phyloP scores from a whole-genome alignment of 768 basidiomycete genomes.

The Cytidiella melzeri region DNA sequence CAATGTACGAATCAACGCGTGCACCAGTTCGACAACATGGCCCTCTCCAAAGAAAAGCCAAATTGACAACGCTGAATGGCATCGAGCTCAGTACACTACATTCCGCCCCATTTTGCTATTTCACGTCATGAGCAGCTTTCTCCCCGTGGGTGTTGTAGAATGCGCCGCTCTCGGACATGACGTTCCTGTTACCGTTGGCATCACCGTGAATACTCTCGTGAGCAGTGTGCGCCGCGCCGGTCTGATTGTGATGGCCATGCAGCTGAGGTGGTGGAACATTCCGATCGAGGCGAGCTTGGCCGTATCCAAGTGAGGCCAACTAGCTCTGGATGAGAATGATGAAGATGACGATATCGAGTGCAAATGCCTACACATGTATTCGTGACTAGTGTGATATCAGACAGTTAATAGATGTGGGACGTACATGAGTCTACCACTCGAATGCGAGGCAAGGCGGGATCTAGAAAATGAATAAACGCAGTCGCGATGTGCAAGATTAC shows the following conservation, averaged over 20 bases:
- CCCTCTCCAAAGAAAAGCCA: slow-evolving; percentile 66
- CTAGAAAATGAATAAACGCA: slow-evolving; percentile 79
- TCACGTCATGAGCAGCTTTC: slow-evolving; percentile 1
- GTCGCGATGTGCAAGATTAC: slow-evolving; percentile 64
- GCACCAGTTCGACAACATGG: slow-evolving; percentile 66
- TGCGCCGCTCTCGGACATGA: slow-evolving; percentile 4
- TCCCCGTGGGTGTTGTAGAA: not conserved
- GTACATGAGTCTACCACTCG: slow-evolving; percentile 71
- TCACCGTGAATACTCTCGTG: slow-evolving; percentile 29
- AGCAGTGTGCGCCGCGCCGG: slow-evolving; percentile 67
- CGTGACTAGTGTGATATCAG: not conserved
- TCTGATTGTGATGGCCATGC: slow-evolving; percentile 58
- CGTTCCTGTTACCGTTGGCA: slow-evolving; percentile 2
- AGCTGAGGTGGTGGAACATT: slow-evolving; percentile 53
- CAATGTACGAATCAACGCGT: slow-evolving; percentile 73
- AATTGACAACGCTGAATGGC: slow-evolving; percentile 25
- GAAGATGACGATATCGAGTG: slow-evolving; percentile 72
- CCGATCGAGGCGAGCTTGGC: slow-evolving; percentile 64
- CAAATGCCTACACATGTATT: slow-evolving; percentile 60
- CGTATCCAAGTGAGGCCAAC: slow-evolving; percentile 82
- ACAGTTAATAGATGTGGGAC: too few species aligned
- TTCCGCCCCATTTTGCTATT: slow-evolving; percentile 1
- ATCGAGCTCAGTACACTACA: slow-evolving; percentile 6
- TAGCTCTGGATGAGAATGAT: slow-evolving; percentile 78
- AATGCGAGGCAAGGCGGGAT: slow-evolving; percentile 63